Conservation (phyloP, 768 basidiomycete genomes). For the Hygrocybe coccinea region DNA sequence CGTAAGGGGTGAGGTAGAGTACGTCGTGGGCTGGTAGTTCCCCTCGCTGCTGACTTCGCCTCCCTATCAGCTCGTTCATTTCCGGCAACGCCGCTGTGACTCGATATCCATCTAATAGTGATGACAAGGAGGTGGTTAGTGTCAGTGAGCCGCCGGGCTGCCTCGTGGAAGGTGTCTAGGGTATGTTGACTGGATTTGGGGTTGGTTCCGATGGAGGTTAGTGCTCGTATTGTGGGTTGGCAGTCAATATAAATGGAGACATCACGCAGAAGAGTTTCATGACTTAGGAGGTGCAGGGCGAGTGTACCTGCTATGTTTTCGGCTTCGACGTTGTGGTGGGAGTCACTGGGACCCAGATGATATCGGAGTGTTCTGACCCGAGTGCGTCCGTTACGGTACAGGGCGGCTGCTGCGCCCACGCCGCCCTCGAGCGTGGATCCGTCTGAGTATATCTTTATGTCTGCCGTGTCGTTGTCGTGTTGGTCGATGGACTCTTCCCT, state of each 20-base stretch:
- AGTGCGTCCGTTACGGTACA: slow-evolving; percentile 1
- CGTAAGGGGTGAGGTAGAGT: neutral
- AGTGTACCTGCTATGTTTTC: slow-evolving; percentile 25
- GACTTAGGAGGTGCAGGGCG: no score
- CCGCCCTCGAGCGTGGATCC: slow-evolving; percentile 5
- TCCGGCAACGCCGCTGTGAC: slow-evolving; percentile 22
- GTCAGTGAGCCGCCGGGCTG: neutral
- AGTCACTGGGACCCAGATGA: slow-evolving; percentile 16
- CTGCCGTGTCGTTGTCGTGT: neutral
- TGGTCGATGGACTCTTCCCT: slow-evolving; percentile 2
- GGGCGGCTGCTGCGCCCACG: slow-evolving; percentile 7
- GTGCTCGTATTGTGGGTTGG: neutral
- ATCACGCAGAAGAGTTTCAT: no score
- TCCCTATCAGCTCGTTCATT: slow-evolving; percentile 22
- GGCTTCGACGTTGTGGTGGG: slow-evolving; percentile 27
- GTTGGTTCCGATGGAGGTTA: neutral
- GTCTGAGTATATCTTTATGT: slow-evolving; percentile 8
- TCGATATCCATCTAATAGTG: slow-evolving; percentile 20
- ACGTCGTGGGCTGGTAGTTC: neutral
- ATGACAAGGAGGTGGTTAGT: neutral
- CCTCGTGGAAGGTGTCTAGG: neutral
- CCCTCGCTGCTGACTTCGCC: slow-evolving; percentile 21
- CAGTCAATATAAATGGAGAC: no score
- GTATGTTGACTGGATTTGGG: neutral
- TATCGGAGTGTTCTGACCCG: slow-evolving; percentile 3